phyloP scores from a whole-genome alignment of 202 grass and related monocot genomes.

The Hordeum pubiflorum region DNA sequence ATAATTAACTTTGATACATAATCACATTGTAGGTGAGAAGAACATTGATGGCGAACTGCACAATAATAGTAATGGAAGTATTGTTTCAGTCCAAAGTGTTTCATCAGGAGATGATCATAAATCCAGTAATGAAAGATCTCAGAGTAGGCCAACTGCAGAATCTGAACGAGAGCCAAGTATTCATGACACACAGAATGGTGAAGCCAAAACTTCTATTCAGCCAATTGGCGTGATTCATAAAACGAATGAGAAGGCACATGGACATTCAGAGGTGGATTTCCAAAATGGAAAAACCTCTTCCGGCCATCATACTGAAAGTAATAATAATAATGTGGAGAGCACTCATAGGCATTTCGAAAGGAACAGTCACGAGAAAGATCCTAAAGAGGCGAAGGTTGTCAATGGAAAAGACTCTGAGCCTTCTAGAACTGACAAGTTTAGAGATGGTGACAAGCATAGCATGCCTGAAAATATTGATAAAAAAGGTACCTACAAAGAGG shows the following conservation, averaged over 20 bases:
- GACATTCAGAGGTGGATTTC: background rate
- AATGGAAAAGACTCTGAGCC: slow-evolving; percentile 31
- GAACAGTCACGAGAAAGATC: slow-evolving; percentile 35
- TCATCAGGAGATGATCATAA: slow-evolving; percentile 17
- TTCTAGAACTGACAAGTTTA: slow-evolving; percentile 38
- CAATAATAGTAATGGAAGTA: slow-evolving; percentile 15
- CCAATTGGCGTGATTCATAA: slow-evolving; percentile 26
- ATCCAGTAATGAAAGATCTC: background rate
- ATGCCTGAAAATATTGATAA: slow-evolving; percentile 40
- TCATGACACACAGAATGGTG: slow-evolving; percentile 17
- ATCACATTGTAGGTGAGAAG: slow-evolving; percentile 15
- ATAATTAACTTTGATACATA: slow-evolving; percentile 15
- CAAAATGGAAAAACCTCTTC: slow-evolving; percentile 25
- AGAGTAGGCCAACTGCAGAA: background rate
- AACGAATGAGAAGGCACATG: slow-evolving; percentile 18
- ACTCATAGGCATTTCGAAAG: slow-evolving; percentile 31
- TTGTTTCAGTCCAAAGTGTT: slow-evolving; percentile 4
- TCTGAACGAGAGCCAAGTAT: background rate
- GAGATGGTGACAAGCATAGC: slow-evolving; percentile 33
- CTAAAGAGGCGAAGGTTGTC: slow-evolving; percentile 29
- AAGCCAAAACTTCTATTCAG: slow-evolving; percentile 22
- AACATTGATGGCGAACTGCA: slow-evolving; percentile 7
- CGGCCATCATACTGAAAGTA: slow-evolving; percentile 23
- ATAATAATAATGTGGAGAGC: slow-evolving; percentile 11
- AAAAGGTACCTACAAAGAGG: slow-evolving; percentile 52